These are phyloP conservation scores for Colletotrichum theobromicola DNA, from an alignment of 2,329 filamentous ascomycete species.

Conservation along the genomic window DNA sequence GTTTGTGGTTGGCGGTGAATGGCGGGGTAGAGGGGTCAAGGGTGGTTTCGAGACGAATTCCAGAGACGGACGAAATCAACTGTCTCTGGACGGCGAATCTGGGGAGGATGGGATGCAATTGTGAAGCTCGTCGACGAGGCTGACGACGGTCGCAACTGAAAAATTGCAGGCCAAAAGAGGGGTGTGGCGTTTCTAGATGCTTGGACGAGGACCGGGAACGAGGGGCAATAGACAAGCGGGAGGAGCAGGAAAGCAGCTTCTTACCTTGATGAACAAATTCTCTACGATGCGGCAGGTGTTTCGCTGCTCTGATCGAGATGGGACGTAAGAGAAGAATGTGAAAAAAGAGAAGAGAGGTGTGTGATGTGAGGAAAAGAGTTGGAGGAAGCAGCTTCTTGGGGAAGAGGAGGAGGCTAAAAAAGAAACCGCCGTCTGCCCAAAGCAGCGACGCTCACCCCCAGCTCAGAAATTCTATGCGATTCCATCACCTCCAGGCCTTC, in stretches of 20 bases:
- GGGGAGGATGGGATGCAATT: constrained; percentile 7
- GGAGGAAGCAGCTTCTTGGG: constrained; percentile 23
- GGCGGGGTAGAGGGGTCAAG: neutral
- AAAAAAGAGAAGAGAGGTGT: neutral
- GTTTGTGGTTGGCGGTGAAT: constrained; percentile 15
- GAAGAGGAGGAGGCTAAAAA: constrained; percentile 37
- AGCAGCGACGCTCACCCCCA: constrained; percentile 25
- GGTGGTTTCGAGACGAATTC: neutral
- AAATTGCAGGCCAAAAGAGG: neutral
- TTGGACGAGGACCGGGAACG: neutral
- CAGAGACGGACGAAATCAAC: neutral
- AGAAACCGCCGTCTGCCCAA: constrained; percentile 29
- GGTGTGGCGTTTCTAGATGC: neutral
- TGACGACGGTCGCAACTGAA: neutral
- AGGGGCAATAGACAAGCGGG: neutral
- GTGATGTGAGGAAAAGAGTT: constrained; percentile 13
- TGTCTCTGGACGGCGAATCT: neutral
- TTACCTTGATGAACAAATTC: constrained; percentile 22
- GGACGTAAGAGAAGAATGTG: constrained; percentile 22
- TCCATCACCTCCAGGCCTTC: constrained; percentile 39
- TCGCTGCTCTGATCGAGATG: constrained; percentile 29
- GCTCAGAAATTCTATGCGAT: constrained; percentile 50
- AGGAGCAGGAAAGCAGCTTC: neutral
- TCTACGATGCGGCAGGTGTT: constrained; percentile 26
- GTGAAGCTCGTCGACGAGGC: neutral